A percentile compares a stretch with the other conserved stretches of the same genome.
phyloP scores from a whole-genome alignment of 331 rosid genomes.

The Quercus lobata region DNA sequence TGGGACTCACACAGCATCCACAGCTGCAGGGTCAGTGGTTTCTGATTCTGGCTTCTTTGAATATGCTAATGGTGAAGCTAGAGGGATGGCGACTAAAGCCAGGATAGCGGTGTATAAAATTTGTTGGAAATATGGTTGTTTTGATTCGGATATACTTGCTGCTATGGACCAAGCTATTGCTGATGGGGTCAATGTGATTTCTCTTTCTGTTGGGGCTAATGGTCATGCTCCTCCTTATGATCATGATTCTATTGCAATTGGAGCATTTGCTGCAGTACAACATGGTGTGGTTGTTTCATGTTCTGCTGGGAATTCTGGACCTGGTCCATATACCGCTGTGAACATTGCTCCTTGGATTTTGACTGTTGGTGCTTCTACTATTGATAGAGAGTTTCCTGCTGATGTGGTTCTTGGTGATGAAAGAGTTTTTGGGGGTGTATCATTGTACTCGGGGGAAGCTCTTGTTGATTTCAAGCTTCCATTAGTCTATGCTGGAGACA shows the following conservation, averaged over 20 bases:
- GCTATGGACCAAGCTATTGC: constrained; percentile 89
- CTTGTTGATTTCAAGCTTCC: constrained; percentile 50
- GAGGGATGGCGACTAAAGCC: constrained; percentile 86
- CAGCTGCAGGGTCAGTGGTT: constrained; percentile 65
- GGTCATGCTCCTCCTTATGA: constrained; percentile 53
- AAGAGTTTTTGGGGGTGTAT: constrained; percentile 55
- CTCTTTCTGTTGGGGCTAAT: constrained; percentile 74
- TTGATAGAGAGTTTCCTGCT: constrained; percentile 81
- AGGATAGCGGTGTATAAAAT: constrained; percentile 84
- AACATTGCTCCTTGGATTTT: constrained; percentile 94
- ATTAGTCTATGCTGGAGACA: constrained; percentile 55
- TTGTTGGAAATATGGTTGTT: constrained; percentile 79
- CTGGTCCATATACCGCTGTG: constrained; percentile 57
- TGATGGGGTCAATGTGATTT: constrained; percentile 76
- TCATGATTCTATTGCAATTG: constrained; percentile 75
- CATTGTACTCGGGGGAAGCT: constrained; percentile 58
- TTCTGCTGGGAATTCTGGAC: constrained; percentile 86
- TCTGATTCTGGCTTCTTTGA: constrained; percentile 58
- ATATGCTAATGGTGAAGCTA: constrained; percentile 70
- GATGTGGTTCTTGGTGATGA: constrained; percentile 70
- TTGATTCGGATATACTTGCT: constrained; percentile 85
- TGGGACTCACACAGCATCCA: constrained; percentile 84
- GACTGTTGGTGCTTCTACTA: constrained; percentile 81
- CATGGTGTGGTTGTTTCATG: constrained; percentile 75
- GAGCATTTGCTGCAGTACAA: constrained; percentile 66